Conservation (phyloP, 139 green algal species). For the Chlamydomonas asymmetrica region DNA sequence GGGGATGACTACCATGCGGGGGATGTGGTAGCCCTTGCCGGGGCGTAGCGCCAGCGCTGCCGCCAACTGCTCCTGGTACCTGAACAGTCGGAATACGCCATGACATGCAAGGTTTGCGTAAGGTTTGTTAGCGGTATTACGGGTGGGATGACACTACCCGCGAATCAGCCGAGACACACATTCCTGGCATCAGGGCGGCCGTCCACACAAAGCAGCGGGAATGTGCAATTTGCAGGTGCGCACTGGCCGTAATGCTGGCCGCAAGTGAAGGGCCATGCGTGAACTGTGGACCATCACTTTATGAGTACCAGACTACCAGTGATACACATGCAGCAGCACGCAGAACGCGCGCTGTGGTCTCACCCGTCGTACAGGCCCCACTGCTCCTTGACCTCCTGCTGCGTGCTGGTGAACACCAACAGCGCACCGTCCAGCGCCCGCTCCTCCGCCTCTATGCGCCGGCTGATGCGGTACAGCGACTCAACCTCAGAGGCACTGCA, state of each 20-base stretch:
- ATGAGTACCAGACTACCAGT: not conserved
- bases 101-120: no score
- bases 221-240: no score
- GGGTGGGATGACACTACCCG: no score
- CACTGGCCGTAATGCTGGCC: no score
- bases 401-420: conserved; percentile 88
- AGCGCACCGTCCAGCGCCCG: conserved; percentile 80
- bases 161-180: not conserved
- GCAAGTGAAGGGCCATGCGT: no score
- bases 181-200: not conserved
- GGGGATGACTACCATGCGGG: conserved; percentile 89
- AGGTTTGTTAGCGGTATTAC: no score
- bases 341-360: conserved; percentile 20
- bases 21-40: conserved; percentile 78
- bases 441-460: conserved; percentile 87
- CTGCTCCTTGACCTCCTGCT: conserved; percentile 92
- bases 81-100: no score
- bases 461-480: conserved; percentile 84
- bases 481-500: conserved; percentile 83
- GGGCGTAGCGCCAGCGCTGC: conserved; percentile 27
- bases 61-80: conserved; percentile 35
- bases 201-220: no score
- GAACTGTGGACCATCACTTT: no score
- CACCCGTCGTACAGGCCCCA: conserved; percentile 95
- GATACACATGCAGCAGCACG: not conserved